Base-by-base conservation (phyloP, 495 filamentous ascomycete genomes). In the Lasiosphaeriaceae sp. region DNA sequence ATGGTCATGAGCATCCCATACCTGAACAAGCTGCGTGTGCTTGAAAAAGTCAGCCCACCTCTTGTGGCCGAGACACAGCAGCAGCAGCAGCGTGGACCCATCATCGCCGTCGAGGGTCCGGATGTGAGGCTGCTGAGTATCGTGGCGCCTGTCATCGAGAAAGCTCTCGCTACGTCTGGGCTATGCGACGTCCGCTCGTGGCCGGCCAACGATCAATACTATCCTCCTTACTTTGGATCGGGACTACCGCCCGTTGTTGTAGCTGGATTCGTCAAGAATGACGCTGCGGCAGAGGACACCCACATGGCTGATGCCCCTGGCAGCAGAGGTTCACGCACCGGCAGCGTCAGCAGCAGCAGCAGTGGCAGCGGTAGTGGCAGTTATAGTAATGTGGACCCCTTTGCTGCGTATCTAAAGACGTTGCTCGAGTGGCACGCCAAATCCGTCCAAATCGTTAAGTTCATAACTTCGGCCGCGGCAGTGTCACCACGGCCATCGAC, bases 81-180 rank as follows among this genome's bases (percentile, higher is more conserved):
- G 69, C 70, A 16, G 71, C 71, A 34, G 72, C 70, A 69, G 22
- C 81, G 92, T 41, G 92, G 95, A 0, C 81, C 89, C 1, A 80
- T 97, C 23, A 85, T 97, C 47, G 86, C 90, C 0, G 70, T 98
- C 21, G 94, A 98, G 66, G 90, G 92, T 14, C 73, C 86, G 21
- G 80, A 88, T 50, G 63, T 69, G 2, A 60, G 67, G 1, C 63
- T 86, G 12, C 73, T 88, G 11, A 74, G 76, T 44, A 67, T 74
- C 6, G 77, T 90, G 7, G 77, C 83, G 1, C 68, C 75, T 19
- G 85, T 86, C 58, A 80, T 96, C 3, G 80, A 84, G 43, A 77
- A 78, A 9, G 78, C 79, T 20, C 66, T 96, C 22, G 69, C 66
- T 21, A 80, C 76, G 46, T 80, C 81, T 58, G 71, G 75, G 7